Evolutionary conservation across 768 basidiomycete genomes (phyloP), one percentile per base, ranked within the genome.

Genomic region (Lactarius trivialis): DNA sequence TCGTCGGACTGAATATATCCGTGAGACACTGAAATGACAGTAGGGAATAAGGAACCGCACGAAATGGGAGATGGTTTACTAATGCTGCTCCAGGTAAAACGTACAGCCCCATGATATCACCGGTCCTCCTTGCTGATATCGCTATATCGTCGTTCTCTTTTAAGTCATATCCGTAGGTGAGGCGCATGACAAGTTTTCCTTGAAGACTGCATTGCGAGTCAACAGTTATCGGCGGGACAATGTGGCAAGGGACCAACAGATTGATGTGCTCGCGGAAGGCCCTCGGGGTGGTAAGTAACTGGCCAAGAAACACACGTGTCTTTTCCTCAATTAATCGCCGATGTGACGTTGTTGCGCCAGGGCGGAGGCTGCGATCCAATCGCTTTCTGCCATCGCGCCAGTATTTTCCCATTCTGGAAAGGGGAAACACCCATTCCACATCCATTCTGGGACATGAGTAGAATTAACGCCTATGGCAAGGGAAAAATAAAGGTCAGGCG

Each of bases 151-250:
- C 49, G 30, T 52, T 6, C 28, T 21, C 15, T 15, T 57, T 61
- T 21, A 61, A 9, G 19, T 61, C 55, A 26, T 61, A 61, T 7
- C 61, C 61, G 26, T 61, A 61, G 3, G 61, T 57, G 33, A 61
- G 30, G 8, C 32, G 34, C 61, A 61, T 61, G 39, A 61, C 39
- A 3, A 61, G 33, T 21, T 21, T 57, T 2, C 55, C 61, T n/a
- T 61, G 55, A 36, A 61, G 39, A 11, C 61, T 61, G 12, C 19
- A 36, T 15, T 7, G 41, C n/a, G 41, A n/a, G 33, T 45, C 19
- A 21, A 26, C 30, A 57, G 39, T 19, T n/a, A 8, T 24, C 8
- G n/a, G 7, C 14, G n/a, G 7, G 12, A 1, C 14, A 3, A 11
- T 12, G 19, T 37, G 12, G 39, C 3, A 4, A 5, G 5, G 30